Base-by-base conservation (phyloP, 805 yeast species). In the Sugiyamaella chiloensis region DNA sequence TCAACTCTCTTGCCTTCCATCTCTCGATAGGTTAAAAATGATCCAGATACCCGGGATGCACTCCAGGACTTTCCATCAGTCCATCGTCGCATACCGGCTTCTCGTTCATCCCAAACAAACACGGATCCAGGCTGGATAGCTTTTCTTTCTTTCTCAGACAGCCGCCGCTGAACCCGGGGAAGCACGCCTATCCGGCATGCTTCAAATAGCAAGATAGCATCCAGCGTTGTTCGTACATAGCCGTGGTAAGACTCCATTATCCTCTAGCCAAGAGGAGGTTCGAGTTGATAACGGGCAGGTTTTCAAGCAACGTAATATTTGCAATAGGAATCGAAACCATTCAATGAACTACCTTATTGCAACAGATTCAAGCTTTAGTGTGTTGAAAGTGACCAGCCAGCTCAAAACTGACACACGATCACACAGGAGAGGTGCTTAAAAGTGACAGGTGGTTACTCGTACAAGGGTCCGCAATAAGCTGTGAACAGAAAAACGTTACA, bases 11-110 rank as follows among this genome's bases (percentile, higher is more conserved):
- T 43, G 14, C 53, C 61, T 50, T 79, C 81, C 71, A 81, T 74
- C 60, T 84, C 88, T 44, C 77, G 73, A 62, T 83, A 83, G 2
- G 79, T 75, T 24, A 83, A 65, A 57, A 83, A 83, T 1, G 76
- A 71, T 3, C 86, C 85, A 3, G 74, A 72, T 1, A 85, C 88
- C 50, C 88, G 71, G 0, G 85, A 79, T 1, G 89, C 86, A 50
- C 80, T 72, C 90, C 91, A 84, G 27, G 75, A 72, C 52, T 76
- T 75, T 16, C 90, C 87, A 58, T 84, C 91, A 1, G 90, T 84
- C 90, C 91, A 84, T 24, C 90, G 67, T 52, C 80, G 75, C 80
- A 85, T 82, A 14, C 81, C 84, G 36, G 86, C 79, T 55, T 79
- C 82, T 11, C 73, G 68, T 60, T 84, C 90, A 60, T 80, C 83